Conservation (phyloP, 208 protist genomes). For the Naegleria gruberi region DNA sequence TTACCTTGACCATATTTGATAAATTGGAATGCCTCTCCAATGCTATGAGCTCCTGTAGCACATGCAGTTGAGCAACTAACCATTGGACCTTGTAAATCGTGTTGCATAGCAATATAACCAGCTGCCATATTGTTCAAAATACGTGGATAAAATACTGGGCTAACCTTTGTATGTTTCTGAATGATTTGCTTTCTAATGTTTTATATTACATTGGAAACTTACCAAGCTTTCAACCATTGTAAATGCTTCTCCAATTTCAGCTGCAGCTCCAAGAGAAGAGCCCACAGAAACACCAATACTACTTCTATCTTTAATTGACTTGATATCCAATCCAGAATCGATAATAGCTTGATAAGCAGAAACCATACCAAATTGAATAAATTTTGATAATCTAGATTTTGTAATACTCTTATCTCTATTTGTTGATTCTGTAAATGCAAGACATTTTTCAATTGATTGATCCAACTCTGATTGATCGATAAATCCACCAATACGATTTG, state of each 20-base stretch:
- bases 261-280: constrained; percentile 52
- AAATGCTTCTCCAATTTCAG: constrained; percentile 33
- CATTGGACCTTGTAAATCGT: constrained; percentile 77
- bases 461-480: background rate
- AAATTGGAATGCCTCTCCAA: constrained; percentile 80
- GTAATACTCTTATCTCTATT: constrained; percentile 2
- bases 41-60: constrained; percentile 90
- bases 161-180: constrained; percentile 40
- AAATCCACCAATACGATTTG: background rate
- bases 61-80: constrained; percentile 85
- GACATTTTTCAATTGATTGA: background rate
- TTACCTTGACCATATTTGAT: constrained; percentile 70
- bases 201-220: background rate
- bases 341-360: constrained; percentile 37
- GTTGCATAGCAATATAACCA: constrained; percentile 71
- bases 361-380: constrained; percentile 48
- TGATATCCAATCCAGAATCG: constrained; percentile 34
- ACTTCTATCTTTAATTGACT: constrained; percentile 25
- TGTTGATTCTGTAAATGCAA: background rate
- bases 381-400: constrained; percentile 27
- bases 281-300: constrained; percentile 75
- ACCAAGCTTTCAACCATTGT: background rate
- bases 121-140: constrained; percentile 93
- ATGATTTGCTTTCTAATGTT: background rate
- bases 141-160: constrained; percentile 86